These are phyloP conservation scores for Blastobotrys indianensis DNA, from an alignment of 1,139 yeast genomes.

Conservation along the genomic window DNA sequence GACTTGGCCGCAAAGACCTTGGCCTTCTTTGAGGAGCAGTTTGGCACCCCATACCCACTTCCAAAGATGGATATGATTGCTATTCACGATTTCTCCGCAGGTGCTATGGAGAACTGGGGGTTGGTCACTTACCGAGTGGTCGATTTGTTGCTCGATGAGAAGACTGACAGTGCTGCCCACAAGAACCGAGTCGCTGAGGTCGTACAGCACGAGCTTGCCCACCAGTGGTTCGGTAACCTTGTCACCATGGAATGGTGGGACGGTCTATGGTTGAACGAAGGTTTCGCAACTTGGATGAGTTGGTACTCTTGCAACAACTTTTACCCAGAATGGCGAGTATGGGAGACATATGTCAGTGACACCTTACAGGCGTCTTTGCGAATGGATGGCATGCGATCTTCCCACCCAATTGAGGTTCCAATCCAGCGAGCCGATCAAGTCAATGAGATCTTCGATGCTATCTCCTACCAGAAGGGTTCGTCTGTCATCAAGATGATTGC, in stretches of 20 bases:
- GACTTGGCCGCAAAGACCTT: slow-evolving; percentile 61
- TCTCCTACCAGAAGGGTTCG: slow-evolving; percentile 74
- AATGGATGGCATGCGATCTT: slow-evolving; percentile 63
- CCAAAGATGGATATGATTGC: slow-evolving; percentile 73
- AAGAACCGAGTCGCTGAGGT: slow-evolving; percentile 72
- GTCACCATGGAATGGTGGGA: slow-evolving; percentile 89
- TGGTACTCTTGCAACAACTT: slow-evolving; percentile 60
- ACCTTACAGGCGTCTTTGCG: slow-evolving; percentile 58
- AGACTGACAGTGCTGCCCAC: slow-evolving; percentile 41
- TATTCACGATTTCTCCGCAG: slow-evolving; percentile 68
- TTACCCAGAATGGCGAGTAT: slow-evolving; percentile 68
- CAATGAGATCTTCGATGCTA: slow-evolving; percentile 72
- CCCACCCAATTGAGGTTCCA: slow-evolving; percentile 76
- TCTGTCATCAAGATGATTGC: slow-evolving; percentile 67
- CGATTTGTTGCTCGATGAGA: slow-evolving; percentile 58
- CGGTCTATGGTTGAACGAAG: slow-evolving; percentile 77
- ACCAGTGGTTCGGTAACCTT: slow-evolving; percentile 79
- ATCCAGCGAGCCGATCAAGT: slow-evolving; percentile 68
- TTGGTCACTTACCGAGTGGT: slow-evolving; percentile 67
- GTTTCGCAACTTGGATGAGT: slow-evolving; percentile 79
- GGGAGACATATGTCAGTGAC: slow-evolving; percentile 57
- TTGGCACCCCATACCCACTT: slow-evolving; percentile 61
- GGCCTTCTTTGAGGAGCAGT: slow-evolving; percentile 58
- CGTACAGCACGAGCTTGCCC: slow-evolving; percentile 75
- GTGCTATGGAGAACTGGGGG: slow-evolving; percentile 85